Conservation (phyloP, 2,329 filamentous ascomycete genomes). For the Penicillium sp. region DNA sequence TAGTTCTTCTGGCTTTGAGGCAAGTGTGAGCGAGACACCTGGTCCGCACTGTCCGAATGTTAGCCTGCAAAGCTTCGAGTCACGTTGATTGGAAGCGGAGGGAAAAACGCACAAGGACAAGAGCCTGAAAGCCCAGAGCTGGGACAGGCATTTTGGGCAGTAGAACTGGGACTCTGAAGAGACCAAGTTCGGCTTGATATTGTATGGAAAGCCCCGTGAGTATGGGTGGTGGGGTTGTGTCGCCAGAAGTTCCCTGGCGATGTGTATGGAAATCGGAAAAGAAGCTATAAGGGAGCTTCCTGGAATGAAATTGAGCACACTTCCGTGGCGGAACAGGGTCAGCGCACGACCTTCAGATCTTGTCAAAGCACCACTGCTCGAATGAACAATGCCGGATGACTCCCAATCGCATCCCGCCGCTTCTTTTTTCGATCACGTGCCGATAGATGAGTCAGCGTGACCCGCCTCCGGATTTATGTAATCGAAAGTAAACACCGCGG, state of each 20-base stretch:
- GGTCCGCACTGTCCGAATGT: slow-evolving; percentile 31
- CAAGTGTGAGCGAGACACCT: slow-evolving; percentile 55
- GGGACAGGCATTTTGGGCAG: slow-evolving; percentile 56
- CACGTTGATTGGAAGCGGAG: background rate
- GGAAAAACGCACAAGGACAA: slow-evolving; percentile 46
- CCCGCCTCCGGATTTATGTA: slow-evolving; percentile 29
- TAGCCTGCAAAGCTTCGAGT: background rate
- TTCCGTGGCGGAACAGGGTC: background rate
- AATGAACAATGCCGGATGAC: background rate
- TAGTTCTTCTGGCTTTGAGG: slow-evolving; percentile 50
- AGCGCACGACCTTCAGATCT: background rate
- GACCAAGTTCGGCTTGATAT: background rate
- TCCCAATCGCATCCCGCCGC: slow-evolving; percentile 2
- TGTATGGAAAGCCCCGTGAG: slow-evolving; percentile 1
- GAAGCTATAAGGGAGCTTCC: background rate
- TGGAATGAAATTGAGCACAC: background rate
- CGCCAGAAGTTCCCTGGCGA: background rate
- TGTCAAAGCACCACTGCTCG: background rate
- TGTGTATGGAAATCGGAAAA: background rate
- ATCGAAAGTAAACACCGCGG: slow-evolving; percentile 31
- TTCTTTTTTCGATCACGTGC: slow-evolving; percentile 10
- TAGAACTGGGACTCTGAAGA: background rate
- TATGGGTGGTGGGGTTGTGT: background rate
- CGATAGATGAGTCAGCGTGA: slow-evolving; percentile 8
- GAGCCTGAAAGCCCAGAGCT: slow-evolving; percentile 55